Percentiles rank a stretch among this genome's conserved stretches.
These are phyloP conservation scores for Viridothelium virens DNA, from an alignment of 495 filamentous ascomycete genomes.

Conservation along the genomic window DNA sequence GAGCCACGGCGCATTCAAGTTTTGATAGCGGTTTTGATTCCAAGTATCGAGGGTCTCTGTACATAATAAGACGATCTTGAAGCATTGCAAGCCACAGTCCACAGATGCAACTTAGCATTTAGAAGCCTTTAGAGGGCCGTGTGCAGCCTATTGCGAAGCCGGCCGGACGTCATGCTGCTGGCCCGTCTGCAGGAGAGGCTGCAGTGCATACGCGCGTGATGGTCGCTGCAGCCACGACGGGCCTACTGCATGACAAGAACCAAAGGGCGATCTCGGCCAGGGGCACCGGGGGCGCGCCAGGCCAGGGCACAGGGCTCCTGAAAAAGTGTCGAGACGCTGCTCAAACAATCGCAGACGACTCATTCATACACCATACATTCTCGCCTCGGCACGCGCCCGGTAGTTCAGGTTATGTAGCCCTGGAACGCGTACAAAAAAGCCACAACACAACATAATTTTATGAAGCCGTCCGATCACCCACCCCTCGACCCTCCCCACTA, in stretches of 20 bases:
- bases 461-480: not conserved
- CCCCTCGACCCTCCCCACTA: slow-evolving; percentile 1
- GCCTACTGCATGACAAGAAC: not conserved
- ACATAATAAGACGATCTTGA: not conserved
- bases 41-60: not conserved
- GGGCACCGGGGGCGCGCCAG: not conserved
- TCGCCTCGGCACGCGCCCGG: not conserved
- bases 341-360: not conserved
- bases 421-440: not conserved
- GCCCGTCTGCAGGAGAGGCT: not conserved
- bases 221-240: slow-evolving; percentile 6
- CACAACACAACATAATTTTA: slow-evolving; percentile 1
- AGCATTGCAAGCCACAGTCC: not conserved
- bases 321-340: not conserved
- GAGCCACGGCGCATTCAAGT: not conserved
- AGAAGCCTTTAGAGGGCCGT: not conserved
- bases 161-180: slow-evolving; percentile 1
- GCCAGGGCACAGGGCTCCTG: not conserved
- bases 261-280: not conserved
- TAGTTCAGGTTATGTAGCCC: not conserved
- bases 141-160: not conserved
- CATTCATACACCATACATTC: not conserved
- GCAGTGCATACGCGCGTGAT: slow-evolving; percentile 11
- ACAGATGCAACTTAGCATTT: not conserved
- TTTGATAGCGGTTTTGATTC: not conserved